phyloP scores from a whole-genome alignment of 495 filamentous ascomycete species.

The Talaromyces ruber region DNA sequence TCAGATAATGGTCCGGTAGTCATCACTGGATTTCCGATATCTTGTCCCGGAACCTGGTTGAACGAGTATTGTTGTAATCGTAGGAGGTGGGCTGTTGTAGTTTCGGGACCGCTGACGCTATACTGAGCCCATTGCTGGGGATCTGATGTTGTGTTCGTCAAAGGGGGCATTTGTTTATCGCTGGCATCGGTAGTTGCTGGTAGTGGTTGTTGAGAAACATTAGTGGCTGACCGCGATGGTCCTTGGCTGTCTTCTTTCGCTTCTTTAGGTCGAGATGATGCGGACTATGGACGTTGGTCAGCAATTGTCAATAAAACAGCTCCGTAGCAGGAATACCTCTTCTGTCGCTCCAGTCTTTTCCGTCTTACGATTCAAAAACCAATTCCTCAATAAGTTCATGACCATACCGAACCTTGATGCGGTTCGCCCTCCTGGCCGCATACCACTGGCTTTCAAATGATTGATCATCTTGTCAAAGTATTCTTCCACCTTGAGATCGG shows the following conservation, averaged over 20 bases:
- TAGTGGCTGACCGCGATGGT: slow-evolving; percentile 5
- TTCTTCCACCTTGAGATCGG: slow-evolving; percentile 65
- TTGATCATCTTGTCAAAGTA: slow-evolving; percentile 61
- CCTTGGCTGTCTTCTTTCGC: neutral
- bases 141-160: slow-evolving; percentile 5
- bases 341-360: slow-evolving; percentile 11
- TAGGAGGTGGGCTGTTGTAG: neutral
- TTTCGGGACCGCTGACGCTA: slow-evolving; percentile 4
- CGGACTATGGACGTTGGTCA: neutral
- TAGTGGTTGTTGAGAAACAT: slow-evolving; percentile 2
- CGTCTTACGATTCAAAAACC: slow-evolving; percentile 50
- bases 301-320: neutral
- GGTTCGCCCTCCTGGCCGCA: slow-evolving; percentile 56
- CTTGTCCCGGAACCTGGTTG: slow-evolving; percentile 6
- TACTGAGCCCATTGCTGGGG: slow-evolving; percentile 13
- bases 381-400: slow-evolving; percentile 60
- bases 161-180: neutral
- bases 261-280: slow-evolving; percentile 5
- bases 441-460: slow-evolving; percentile 56
- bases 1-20: slow-evolving; percentile 7
- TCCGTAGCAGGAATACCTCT: neutral
- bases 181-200: neutral
- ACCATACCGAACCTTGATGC: slow-evolving; percentile 72
- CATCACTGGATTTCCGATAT: slow-evolving; percentile 10
- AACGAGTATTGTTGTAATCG: neutral